These are phyloP conservation scores for Tetraselmis striata DNA, from an alignment of 139 green algal species.

Conservation along the genomic window DNA sequence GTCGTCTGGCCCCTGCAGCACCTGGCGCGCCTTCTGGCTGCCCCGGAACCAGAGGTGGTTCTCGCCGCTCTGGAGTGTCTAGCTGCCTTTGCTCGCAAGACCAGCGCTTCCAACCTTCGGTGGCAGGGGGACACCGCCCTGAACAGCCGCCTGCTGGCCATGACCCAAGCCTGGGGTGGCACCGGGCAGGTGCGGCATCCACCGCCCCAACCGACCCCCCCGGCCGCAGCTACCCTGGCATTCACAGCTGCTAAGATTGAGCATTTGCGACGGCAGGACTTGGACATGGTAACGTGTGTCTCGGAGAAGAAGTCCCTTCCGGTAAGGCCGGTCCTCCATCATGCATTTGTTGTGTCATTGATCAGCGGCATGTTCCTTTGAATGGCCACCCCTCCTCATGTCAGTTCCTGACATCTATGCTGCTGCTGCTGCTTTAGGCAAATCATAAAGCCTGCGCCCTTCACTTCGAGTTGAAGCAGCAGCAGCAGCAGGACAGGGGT, in stretches of 20 bases:
- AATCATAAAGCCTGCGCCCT: conserved; percentile 43
- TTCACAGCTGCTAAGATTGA: too few relatives aligned
- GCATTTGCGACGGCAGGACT: too few relatives aligned
- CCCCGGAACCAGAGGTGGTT: conserved; percentile 55
- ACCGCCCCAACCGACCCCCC: too few relatives aligned
- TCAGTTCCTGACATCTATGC: too few relatives aligned
- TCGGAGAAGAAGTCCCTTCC: too few relatives aligned
- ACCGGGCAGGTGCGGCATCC: conserved; percentile 54
- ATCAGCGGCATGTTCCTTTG: too few relatives aligned
- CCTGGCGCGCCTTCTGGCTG: conserved; percentile 63
- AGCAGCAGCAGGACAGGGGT: conserved; percentile 8
- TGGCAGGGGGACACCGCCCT: conserved; percentile 55
- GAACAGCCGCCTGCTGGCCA: conserved; percentile 52
- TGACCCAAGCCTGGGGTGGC: conserved; percentile 75
- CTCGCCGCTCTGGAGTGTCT: conserved; percentile 57
- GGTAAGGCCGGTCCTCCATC: too few relatives aligned
- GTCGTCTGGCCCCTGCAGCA: too few relatives aligned
- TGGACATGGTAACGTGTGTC: too few relatives aligned
- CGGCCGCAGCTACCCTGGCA: too few relatives aligned
- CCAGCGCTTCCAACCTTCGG: conserved; percentile 48
- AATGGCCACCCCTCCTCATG: too few relatives aligned
- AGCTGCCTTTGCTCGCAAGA: conserved; percentile 65
- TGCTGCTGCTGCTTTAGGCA: conserved; percentile 17
- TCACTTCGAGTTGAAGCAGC: conserved; percentile 57
- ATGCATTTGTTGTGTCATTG: too few relatives aligned